phyloP scores from a whole-genome alignment of 2,329 filamentous ascomycete genomes.

The Chrysoporthe deuterocubensis region DNA sequence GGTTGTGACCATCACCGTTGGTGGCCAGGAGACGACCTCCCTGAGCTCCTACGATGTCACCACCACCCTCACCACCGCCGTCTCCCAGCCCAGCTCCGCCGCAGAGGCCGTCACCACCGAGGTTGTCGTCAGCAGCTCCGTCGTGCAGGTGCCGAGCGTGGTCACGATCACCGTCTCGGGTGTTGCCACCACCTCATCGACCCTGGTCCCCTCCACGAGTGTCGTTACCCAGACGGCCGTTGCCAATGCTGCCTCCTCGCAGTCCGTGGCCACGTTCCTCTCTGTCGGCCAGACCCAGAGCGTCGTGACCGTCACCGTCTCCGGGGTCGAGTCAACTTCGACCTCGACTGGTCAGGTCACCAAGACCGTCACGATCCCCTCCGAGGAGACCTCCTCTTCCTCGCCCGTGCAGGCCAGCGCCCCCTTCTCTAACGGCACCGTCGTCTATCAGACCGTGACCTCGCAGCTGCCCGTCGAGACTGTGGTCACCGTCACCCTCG shows the following conservation, averaged over 20 bases:
- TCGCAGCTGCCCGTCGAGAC: constrained; percentile 26
- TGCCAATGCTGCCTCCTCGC: constrained; percentile 5
- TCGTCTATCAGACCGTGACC: constrained; percentile 13
- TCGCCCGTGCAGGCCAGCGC: not conserved
- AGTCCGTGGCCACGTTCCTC: constrained; percentile 4
- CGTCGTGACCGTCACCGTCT: constrained; percentile 18
- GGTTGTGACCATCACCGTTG: constrained; percentile 23
- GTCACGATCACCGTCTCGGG: constrained; percentile 23
- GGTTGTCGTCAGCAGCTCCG: constrained; percentile 16
- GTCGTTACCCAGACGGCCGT: constrained; percentile 10
- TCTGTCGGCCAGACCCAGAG: constrained; percentile 14
- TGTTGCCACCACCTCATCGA: constrained; percentile 18
- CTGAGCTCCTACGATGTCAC: constrained; percentile 21
- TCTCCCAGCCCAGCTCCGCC: not conserved
- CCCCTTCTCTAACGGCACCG: not conserved
- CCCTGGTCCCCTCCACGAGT: constrained; percentile 20
- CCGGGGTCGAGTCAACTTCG: constrained; percentile 7
- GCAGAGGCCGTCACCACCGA: constrained; percentile 13
- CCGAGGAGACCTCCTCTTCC: not conserved
- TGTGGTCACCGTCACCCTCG: constrained; percentile 25
- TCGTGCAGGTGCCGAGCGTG: constrained; percentile 22
- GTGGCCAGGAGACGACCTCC: constrained; percentile 19
- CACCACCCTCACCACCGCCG: constrained; percentile 16
- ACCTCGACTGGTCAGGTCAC: constrained; percentile 15
- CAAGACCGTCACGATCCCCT: constrained; percentile 12